Base-by-base conservation (phyloP, 495 filamentous ascomycete species). In the Platismatia glauca region DNA sequence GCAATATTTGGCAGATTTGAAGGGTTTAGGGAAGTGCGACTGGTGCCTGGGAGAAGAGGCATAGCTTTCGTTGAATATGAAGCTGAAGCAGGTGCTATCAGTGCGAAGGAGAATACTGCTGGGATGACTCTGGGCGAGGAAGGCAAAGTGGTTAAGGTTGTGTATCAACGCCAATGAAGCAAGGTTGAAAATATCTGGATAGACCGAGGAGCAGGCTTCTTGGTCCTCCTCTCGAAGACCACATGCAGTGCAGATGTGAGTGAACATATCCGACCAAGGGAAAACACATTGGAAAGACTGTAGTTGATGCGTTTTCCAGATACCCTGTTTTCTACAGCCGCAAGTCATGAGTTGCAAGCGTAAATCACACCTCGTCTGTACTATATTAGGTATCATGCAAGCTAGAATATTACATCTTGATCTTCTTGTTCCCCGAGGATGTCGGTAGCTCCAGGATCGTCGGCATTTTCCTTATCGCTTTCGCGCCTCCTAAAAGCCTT, bases 61-160 rank as follows among this genome's bases (percentile, higher is more conserved):
- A 93, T 99, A 76, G 93, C 90, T 3, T 97, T 97, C 72, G 90
- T 97, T 65, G 95, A 99, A 74, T 99, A 96, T 76, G 90, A 96
- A 72, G 83, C 80, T 64, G 89, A 97, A 78, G 78, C 85, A 18
- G 91, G 90, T 13, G 91, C 95, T 50, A 97, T 97, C 66, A 86
- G 84, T 58, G 94, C 94, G 38, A 99, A 97, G 82, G 93, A 97
- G 81, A 87, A 89, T 65, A 94, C 89, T 34, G 89, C 89, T 15
- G 89, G 90, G n/a, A 91, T 96, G 89, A 72, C 84, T 16, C 79
- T 97, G 66, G 92, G 88, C 56, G 83, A 86, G 22, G 81, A 84
- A 38, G 82, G 81, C 65, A 81, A 85, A 74, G 71, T 79, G 13
- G 82, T 89, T 70, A 90, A 91, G 73, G 89, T 93, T 61, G 95